Evolutionary conservation across 78 protist species (phyloP).

Genomic region (Cavenderia fasciculata): DNA sequence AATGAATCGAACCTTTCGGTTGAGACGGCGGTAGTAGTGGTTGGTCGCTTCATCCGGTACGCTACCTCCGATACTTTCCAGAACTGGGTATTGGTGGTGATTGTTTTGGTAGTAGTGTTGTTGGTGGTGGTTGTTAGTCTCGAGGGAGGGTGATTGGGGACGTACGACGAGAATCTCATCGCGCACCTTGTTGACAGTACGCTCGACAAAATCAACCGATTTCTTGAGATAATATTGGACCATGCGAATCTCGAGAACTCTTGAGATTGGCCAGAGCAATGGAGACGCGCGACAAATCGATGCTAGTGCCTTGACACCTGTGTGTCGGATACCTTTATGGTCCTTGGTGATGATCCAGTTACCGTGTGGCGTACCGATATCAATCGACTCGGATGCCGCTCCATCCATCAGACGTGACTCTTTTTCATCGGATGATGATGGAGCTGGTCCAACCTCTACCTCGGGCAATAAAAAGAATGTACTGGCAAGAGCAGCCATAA

Average conservation of each 20-base stretch:
- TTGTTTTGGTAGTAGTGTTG: not conserved
- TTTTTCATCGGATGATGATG: constrained; percentile 8
- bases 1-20: not conserved
- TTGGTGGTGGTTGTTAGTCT: not conserved
- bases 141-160: not conserved
- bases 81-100: not conserved
- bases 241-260: not conserved
- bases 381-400: not conserved
- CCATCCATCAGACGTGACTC: not conserved
- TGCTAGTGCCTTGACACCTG: constrained; percentile 44
- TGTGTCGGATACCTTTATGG: constrained; percentile 32
- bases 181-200: not conserved
- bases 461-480: constrained; percentile 55
- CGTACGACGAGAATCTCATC: constrained; percentile 18
- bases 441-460: constrained; percentile 29
- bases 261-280: constrained; percentile 4
- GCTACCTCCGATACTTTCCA: not conserved
- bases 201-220: not conserved
- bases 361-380: not conserved
- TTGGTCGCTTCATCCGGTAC: not conserved
- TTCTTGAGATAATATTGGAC: constrained; percentile 14
- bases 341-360: constrained; percentile 57
- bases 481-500: constrained; percentile 8
- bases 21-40: not conserved
- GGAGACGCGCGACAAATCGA: constrained; percentile 62